A percentile compares a stretch with the other conserved stretches of the same genome.
These are phyloP conservation scores for Quercus lobata DNA, from an alignment of 331 rosid species.

Conservation along the genomic window DNA sequence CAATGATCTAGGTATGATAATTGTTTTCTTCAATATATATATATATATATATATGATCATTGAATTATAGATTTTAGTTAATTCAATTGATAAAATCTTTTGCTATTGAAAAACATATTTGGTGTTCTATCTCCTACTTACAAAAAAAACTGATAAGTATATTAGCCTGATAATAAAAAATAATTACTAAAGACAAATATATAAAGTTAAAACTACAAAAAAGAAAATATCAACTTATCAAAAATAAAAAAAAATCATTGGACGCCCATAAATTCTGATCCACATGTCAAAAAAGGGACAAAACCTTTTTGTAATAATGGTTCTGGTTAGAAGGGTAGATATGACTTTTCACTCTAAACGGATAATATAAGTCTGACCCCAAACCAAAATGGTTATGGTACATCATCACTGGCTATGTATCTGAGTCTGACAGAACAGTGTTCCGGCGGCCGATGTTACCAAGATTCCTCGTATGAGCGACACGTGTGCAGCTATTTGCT, in stretches of 20 bases:
- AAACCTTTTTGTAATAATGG: too few relatives aligned
- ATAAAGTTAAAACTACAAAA: too few relatives aligned
- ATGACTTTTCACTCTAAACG: slow-evolving; percentile 8
- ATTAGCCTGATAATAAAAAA: too few relatives aligned
- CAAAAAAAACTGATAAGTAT: rapidly evolving
- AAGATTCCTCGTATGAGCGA: slow-evolving; percentile 9
- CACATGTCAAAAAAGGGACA: background rate
- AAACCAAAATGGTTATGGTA: background rate
- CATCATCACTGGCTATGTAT: slow-evolving; percentile 1
- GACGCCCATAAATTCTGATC: too few relatives aligned
- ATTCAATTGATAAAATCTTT: rapidly evolving
- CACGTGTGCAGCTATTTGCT: slow-evolving; percentile 31
- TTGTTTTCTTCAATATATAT: too few relatives aligned
- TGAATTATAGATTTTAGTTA: too few relatives aligned
- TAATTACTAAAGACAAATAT: rapidly evolving
- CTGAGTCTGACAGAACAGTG: background rate
- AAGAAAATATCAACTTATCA: rapidly evolving
- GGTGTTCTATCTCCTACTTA: too few relatives aligned
- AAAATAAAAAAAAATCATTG: too few relatives aligned
- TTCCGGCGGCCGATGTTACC: slow-evolving; percentile 29
- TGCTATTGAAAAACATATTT: rapidly evolving
- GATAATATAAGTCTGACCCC: slow-evolving; percentile 1
- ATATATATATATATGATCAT: too few relatives aligned
- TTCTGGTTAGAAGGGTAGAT: slow-evolving; percentile 13
- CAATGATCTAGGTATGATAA: too few relatives aligned